Conservation (phyloP, 495 filamentous ascomycete species). For the Penicillium roqueforti region DNA sequence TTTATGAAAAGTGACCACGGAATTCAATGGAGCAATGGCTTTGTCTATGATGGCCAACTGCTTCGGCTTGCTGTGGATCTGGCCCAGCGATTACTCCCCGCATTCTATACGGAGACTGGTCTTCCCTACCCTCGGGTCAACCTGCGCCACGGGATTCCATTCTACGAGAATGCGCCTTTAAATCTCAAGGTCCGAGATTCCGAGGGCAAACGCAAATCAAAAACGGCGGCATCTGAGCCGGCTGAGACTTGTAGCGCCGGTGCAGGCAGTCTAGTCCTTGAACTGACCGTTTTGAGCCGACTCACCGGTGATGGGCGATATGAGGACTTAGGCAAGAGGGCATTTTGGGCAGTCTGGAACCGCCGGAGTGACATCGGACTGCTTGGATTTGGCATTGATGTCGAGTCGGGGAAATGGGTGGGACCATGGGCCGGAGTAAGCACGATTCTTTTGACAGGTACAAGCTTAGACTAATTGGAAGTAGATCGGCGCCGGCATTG, state of each 20-base stretch:
- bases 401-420: slow-evolving; percentile 87
- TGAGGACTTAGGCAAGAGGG: slow-evolving; percentile 81
- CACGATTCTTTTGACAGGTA: background rate
- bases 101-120: slow-evolving; percentile 84
- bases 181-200: slow-evolving; percentile 33
- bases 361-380: slow-evolving; percentile 79
- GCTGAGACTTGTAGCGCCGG: slow-evolving; percentile 97
- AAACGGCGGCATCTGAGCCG: slow-evolving; percentile 53
- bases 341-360: slow-evolving; percentile 93
- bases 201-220: slow-evolving; percentile 14
- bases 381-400: slow-evolving; percentile 89
- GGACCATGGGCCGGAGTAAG: slow-evolving; percentile 71
- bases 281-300: slow-evolving; percentile 86
- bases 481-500: slow-evolving; percentile 85
- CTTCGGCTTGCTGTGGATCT: slow-evolving; percentile 81
- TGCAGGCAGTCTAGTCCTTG: slow-evolving; percentile 87
- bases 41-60: slow-evolving; percentile 87
- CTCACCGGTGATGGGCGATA: slow-evolving; percentile 83
- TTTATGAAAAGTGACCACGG: slow-evolving; percentile 40
- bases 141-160: slow-evolving; percentile 84
- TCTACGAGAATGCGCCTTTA: slow-evolving; percentile 76
- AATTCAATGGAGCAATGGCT: slow-evolving; percentile 68
- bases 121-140: slow-evolving; percentile 95
- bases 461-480: slow-evolving; percentile 11
- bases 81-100: slow-evolving; percentile 76